A percentile compares a stretch with the other conserved stretches of the same genome.
These are phyloP conservation scores for Tuber umbilicatum DNA, from an alignment of 495 filamentous ascomycete genomes.

Conservation along the genomic window DNA sequence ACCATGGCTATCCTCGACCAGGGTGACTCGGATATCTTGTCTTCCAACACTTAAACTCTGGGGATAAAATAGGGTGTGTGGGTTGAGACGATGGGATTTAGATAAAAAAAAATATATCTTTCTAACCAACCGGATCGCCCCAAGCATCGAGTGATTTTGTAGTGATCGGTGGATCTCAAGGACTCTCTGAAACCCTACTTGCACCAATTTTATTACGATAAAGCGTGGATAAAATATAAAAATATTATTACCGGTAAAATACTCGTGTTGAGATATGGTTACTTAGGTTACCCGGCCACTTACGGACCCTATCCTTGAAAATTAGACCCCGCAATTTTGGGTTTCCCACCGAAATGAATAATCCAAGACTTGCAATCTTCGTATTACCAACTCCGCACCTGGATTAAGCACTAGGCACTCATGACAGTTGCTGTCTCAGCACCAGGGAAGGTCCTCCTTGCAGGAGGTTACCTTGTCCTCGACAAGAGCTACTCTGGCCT, in stretches of 20 bases:
- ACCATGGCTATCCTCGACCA: conserved; percentile 94
- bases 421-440: conserved; percentile 64
- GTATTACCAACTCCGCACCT: not conserved
- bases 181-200: not conserved
- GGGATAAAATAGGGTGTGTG: not conserved
- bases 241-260: not conserved
- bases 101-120: not conserved
- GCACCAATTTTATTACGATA: not conserved
- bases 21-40: conserved; percentile 95
- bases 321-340: not conserved
- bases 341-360: not conserved
- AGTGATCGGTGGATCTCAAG: not conserved
- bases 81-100: conserved; percentile 13
- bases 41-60: conserved; percentile 39
- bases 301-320: not conserved
- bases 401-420: not conserved
- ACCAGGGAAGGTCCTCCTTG: conserved; percentile 90
- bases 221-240: not conserved
- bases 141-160: not conserved
- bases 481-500: conserved; percentile 81
- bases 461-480: conserved; percentile 90
- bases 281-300: not conserved
- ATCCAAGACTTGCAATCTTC: not conserved
- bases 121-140: not conserved
- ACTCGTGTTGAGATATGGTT: not conserved